These are phyloP conservation scores for Cyberlindnera sargentensis DNA, from an alignment of 805 yeast species.

Conservation along the genomic window DNA sequence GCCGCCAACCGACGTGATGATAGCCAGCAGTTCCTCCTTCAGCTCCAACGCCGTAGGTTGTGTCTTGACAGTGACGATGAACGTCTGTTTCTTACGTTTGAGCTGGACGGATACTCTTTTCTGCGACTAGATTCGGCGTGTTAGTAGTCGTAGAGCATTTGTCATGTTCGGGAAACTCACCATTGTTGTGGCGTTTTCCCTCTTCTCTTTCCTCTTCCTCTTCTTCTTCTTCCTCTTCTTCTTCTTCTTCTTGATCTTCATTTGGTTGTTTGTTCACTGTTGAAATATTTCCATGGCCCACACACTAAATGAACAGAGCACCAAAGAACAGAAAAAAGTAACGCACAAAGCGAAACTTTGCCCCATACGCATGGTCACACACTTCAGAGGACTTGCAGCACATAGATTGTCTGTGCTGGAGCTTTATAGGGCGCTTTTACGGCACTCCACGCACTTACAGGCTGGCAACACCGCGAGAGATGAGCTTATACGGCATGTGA, in stretches of 20 bases:
- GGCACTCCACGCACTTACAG: conserved; percentile 18
- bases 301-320: too few species aligned
- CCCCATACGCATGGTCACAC: conserved; percentile 19
- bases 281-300: too few species aligned
- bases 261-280: too few species aligned
- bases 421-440: conserved; percentile 25
- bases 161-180: neutral
- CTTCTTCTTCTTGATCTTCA: too few species aligned
- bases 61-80: conserved; percentile 23
- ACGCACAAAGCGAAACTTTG: too few species aligned
- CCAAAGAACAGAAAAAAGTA: too few species aligned
- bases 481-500: conserved; percentile 1
- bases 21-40: conserved; percentile 27
- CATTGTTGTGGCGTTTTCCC: neutral
- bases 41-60: conserved; percentile 21
- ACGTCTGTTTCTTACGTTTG: conserved; percentile 30
- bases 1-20: conserved; percentile 45
- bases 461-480: neutral
- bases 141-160: too few species aligned
- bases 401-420: conserved; percentile 25
- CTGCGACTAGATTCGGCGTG: neutral
- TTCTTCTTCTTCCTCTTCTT: neutral
- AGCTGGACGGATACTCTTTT: conserved; percentile 15
- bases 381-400: conserved; percentile 22
- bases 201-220: neutral